Percentiles rank a stretch among this genome's conserved stretches.
These are phyloP conservation scores for Hypericum androsaemum DNA, from an alignment of 345 rosid genomes.

Conservation along the genomic window DNA sequence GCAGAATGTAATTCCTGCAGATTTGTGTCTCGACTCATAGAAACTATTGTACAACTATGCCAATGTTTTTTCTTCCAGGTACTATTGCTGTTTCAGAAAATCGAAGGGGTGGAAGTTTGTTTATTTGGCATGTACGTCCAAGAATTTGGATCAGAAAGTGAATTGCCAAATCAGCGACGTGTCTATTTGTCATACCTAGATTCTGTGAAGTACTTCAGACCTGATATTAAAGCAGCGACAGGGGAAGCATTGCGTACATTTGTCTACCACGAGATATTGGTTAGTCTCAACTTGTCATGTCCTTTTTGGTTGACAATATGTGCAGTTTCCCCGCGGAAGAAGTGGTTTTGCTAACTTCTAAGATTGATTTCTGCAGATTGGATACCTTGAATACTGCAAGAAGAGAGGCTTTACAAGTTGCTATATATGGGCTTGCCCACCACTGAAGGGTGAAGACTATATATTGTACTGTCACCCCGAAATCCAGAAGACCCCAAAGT, in stretches of 20 bases:
- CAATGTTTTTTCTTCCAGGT: slow-evolving; percentile 48
- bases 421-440: slow-evolving; percentile 29
- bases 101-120: slow-evolving; percentile 99
- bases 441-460: slow-evolving; percentile 27
- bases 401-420: slow-evolving; percentile 22
- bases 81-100: slow-evolving; percentile 87
- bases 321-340: not conserved
- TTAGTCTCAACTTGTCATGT: slow-evolving; percentile 13
- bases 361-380: slow-evolving; percentile 13
- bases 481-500: slow-evolving; percentile 23
- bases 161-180: slow-evolving; percentile 92
- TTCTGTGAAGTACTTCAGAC: slow-evolving; percentile 96
- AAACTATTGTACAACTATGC: not conserved
- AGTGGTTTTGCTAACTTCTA: not conserved
- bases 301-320: not conserved
- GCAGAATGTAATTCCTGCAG: no score
- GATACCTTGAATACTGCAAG: slow-evolving; percentile 26
- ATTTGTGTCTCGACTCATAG: no score
- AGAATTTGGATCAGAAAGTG: slow-evolving; percentile 91
- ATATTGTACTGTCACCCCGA: slow-evolving; percentile 25
- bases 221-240: slow-evolving; percentile 73
- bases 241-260: slow-evolving; percentile 98
- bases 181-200: slow-evolving; percentile 96
- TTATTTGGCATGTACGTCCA: slow-evolving; percentile 98
- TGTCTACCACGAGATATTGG: slow-evolving; percentile 98